Percentiles rank a stretch among this genome's conserved stretches.
These are phyloP conservation scores for Albifimbria verrucaria DNA, from an alignment of 2,329 filamentous ascomycete species.

Conservation along the genomic window DNA sequence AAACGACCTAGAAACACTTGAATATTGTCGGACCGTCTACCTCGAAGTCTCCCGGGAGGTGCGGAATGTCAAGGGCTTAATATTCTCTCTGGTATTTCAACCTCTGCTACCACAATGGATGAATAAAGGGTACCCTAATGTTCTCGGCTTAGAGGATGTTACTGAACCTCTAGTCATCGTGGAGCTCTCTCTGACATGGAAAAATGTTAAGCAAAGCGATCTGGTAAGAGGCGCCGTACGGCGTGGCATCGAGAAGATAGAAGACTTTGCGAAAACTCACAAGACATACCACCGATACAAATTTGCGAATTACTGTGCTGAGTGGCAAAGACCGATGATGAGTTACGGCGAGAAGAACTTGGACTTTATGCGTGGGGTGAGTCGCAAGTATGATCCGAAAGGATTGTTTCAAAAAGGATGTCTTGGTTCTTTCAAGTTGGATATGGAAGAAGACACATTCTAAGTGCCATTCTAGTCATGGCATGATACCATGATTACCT, in stretches of 20 bases:
- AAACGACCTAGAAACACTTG: background rate
- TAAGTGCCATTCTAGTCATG: too few relatives aligned
- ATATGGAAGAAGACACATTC: background rate
- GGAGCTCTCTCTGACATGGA: background rate
- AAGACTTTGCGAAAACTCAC: background rate
- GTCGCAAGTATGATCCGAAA: background rate
- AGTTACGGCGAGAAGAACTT: background rate
- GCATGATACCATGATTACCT: too few relatives aligned
- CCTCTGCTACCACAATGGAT: background rate
- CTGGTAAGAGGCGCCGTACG: background rate
- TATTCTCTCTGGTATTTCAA: background rate
- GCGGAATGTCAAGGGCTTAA: background rate
- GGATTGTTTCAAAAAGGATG: slow-evolving; percentile 1
- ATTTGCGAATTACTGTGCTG: slow-evolving; percentile 1
- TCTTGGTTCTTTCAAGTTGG: background rate
- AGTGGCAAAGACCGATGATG: slow-evolving; percentile 1
- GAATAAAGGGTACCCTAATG: background rate
- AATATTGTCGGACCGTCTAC: background rate
- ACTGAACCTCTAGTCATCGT: background rate
- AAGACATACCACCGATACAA: background rate
- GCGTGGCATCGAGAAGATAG: background rate
- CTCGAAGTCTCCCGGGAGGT: background rate
- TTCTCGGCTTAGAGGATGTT: background rate
- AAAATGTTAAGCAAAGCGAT: background rate
- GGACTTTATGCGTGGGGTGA: background rate